These are phyloP conservation scores for Dioscorea zingiberensis DNA, from an alignment of 106 monocot species.

Conservation along the genomic window DNA sequence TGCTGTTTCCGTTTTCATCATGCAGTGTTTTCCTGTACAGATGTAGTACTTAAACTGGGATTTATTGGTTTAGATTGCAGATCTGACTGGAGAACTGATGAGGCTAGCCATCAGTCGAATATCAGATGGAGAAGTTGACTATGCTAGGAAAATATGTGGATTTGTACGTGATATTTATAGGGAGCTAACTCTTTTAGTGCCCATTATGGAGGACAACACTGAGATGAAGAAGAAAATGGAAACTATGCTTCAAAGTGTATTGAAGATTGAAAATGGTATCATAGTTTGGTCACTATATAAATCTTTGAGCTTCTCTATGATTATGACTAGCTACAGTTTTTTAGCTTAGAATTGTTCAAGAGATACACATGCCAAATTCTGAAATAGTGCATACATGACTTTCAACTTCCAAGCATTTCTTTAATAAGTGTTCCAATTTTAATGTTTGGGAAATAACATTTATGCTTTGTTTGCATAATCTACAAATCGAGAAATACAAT, in stretches of 20 bases:
- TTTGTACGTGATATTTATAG: constrained; percentile 85
- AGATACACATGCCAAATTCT: too few species aligned
- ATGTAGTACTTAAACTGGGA: not conserved
- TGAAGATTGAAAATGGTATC: constrained; percentile 96
- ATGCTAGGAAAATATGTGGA: constrained; percentile 78
- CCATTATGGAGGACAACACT: constrained; percentile 75
- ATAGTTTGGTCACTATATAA: not conserved
- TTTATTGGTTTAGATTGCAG: constrained; percentile 55
- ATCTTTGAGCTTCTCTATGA: too few species aligned
- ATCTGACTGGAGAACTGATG: constrained; percentile 95
- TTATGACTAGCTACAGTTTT: too few species aligned
- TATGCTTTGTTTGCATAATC: too few species aligned
- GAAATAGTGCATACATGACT: too few species aligned
- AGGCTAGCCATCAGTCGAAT: constrained; percentile 93
- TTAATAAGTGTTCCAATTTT: too few species aligned
- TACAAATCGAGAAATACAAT: too few species aligned
- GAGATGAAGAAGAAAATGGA: constrained; percentile 99
- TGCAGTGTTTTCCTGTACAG: not conserved
- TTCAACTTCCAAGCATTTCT: too few species aligned
- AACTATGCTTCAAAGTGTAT: constrained; percentile 81
- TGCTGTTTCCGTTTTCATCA: not conserved
- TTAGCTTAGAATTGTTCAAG: too few species aligned
- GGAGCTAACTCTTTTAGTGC: constrained; percentile 68
- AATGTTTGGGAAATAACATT: too few species aligned
- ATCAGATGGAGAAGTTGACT: constrained; percentile 94